phyloP scores from a whole-genome alignment of 2,329 filamentous ascomycete species.

The Xylaria sp. region DNA sequence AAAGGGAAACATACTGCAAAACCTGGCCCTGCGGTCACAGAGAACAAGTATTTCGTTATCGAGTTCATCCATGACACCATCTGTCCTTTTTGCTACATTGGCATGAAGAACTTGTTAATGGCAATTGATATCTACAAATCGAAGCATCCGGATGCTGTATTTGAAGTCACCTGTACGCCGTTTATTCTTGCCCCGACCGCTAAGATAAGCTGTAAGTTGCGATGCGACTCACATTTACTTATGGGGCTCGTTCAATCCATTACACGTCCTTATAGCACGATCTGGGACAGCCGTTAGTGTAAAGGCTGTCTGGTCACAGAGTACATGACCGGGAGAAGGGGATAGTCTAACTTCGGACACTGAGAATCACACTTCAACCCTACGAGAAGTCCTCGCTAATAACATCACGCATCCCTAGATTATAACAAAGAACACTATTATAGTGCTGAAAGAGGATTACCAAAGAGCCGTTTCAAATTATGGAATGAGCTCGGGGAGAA shows the following conservation, averaged over 20 bases:
- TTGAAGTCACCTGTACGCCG: slow-evolving; percentile 54
- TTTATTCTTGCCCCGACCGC: slow-evolving; percentile 49
- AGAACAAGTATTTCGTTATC: slow-evolving; percentile 46
- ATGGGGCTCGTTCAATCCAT: background rate
- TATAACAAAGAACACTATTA: slow-evolving; percentile 48
- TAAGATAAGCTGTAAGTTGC: slow-evolving; percentile 38
- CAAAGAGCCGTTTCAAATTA: slow-evolving; percentile 32
- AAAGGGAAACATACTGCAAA: slow-evolving; percentile 1
- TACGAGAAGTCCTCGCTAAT: slow-evolving; percentile 7
- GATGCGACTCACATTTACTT: background rate
- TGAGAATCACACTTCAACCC: background rate
- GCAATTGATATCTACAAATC: slow-evolving; percentile 51
- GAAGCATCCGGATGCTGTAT: slow-evolving; percentile 50
- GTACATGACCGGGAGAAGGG: background rate
- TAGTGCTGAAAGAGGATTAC: slow-evolving; percentile 37
- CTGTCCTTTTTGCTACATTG: slow-evolving; percentile 60
- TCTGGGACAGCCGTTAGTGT: background rate
- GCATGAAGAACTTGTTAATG: slow-evolving; percentile 51
- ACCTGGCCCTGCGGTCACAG: background rate
- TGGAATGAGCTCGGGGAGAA: slow-evolving; percentile 40
- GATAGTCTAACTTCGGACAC: background rate
- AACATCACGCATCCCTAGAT: slow-evolving; percentile 10
- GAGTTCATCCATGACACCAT: slow-evolving; percentile 56
- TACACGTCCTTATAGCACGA: background rate
- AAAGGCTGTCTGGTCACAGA: background rate